Percentiles rank a stretch among this genome's conserved stretches.
Evolutionary conservation across 2,329 filamentous ascomycete genomes (phyloP).

Genomic region (Sporothrix pallida): DNA sequence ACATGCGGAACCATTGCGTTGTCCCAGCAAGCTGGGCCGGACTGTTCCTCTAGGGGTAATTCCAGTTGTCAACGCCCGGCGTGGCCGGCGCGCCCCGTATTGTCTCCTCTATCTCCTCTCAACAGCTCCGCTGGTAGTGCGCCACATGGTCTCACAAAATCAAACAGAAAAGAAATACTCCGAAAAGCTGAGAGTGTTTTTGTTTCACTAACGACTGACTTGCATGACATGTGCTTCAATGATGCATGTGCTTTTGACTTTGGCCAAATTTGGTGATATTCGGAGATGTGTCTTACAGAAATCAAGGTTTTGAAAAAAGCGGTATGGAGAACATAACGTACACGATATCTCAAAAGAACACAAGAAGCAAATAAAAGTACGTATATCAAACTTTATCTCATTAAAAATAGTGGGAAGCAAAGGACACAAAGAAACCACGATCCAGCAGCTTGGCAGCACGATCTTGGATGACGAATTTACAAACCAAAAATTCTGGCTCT

Average conservation of each 20-base stretch:
- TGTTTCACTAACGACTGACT: conserved; percentile 13
- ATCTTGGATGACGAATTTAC: not conserved
- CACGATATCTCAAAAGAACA: too few relatives aligned
- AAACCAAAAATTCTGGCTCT: not conserved
- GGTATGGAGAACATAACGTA: not conserved
- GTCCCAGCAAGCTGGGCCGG: conserved; percentile 18
- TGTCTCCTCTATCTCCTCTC: not conserved
- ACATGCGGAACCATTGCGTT: not conserved
- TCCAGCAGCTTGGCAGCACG: too few relatives aligned
- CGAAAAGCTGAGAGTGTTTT: not conserved
- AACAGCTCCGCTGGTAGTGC: not conserved
- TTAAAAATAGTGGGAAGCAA: too few relatives aligned
- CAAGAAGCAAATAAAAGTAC: too few relatives aligned
- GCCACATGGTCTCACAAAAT: not conserved
- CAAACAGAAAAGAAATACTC: not conserved
- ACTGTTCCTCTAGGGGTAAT: not conserved
- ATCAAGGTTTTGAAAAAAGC: not conserved
- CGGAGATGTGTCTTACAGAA: not conserved
- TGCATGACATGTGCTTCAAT: not conserved
- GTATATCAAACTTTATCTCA: too few relatives aligned
- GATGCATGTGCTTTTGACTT: not conserved
- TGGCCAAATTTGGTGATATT: not conserved
- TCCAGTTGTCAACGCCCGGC: not conserved
- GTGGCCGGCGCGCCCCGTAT: not conserved
- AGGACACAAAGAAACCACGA: too few relatives aligned